Evolutionary conservation across 345 rosid genomes (phyloP).

Genomic region (Gossypium herbaceum): DNA sequence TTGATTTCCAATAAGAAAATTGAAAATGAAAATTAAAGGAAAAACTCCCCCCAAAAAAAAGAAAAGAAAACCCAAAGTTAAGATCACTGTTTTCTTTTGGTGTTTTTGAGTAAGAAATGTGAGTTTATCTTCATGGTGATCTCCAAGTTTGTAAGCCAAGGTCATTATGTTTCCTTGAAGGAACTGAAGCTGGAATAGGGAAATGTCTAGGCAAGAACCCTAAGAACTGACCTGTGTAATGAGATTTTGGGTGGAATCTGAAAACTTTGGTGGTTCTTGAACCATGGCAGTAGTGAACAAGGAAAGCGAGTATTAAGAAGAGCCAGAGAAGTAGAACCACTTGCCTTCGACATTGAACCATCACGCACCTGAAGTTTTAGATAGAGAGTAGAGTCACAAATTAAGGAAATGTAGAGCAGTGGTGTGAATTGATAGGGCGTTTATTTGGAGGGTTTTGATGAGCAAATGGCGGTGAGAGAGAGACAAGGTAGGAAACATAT

Average conservation of each 20-base stretch:
- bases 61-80: neutral
- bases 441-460: conserved; percentile 7
- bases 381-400: neutral
- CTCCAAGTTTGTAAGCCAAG: conserved; percentile 68
- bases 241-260: conserved; percentile 30
- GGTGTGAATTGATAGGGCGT: neutral
- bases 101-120: neutral
- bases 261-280: conserved; percentile 32
- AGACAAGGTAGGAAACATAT: conserved; percentile 20
- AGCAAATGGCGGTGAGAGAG: conserved; percentile 22
- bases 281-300: conserved; percentile 34
- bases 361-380: conserved; percentile 13
- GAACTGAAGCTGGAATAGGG: conserved; percentile 83
- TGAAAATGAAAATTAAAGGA: conserved; percentile 11
- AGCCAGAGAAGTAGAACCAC: conserved; percentile 17
- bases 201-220: conserved; percentile 79
- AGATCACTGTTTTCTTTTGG: conserved; percentile 19
- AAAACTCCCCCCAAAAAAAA: neutral
- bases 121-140: conserved; percentile 34
- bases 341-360: conserved; percentile 37
- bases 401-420: neutral
- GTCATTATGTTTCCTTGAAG: conserved; percentile 84
- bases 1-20: neutral
- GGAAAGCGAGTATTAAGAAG: conserved; percentile 22
- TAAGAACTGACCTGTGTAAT: conserved; percentile 48